Percentiles rank a stretch among this genome's conserved stretches.
phyloP scores from a whole-genome alignment of 2,329 filamentous ascomycete genomes.

The Pseudocercospora ulei region DNA sequence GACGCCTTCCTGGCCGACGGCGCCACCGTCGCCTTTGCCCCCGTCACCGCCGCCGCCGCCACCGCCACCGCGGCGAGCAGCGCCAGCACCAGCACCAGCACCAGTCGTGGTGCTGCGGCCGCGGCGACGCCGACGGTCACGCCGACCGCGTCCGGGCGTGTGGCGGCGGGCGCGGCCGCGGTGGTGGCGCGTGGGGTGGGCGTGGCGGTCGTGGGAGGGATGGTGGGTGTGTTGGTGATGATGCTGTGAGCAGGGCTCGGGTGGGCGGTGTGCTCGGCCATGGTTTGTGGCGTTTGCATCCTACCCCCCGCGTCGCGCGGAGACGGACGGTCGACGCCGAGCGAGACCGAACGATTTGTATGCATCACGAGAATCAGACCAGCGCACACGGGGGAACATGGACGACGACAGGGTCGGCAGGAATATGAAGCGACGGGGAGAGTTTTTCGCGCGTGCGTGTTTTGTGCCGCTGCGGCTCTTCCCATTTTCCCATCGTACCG shows the following conservation, averaged over 20 bases:
- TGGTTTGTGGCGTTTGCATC: conserved; percentile 1
- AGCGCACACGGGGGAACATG: background rate
- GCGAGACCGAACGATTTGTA: conserved; percentile 8
- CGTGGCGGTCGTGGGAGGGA: conserved; percentile 15
- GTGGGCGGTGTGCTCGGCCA: background rate
- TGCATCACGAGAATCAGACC: conserved; percentile 4
- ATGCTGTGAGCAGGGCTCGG: conserved; percentile 13
- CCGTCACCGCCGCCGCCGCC: conserved; percentile 3
- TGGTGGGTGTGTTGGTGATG: conserved; percentile 16
- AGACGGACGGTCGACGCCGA: conserved; percentile 5
- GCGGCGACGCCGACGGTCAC: conserved; percentile 3
- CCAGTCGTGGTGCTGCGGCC: background rate
- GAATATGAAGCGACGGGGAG: no score
- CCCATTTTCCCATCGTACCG: conserved; percentile 14
- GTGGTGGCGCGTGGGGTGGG: conserved; percentile 9
- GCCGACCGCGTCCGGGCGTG: background rate
- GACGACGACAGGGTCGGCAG: background rate
- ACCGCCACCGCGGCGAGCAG: no score
- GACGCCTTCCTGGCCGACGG: conserved; percentile 12
- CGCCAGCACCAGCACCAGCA: no score
- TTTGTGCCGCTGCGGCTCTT: conserved; percentile 2
- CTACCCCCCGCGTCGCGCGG: conserved; percentile 15
- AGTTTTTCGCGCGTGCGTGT: no score
- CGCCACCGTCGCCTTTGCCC: conserved; percentile 9
- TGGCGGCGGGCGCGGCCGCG: conserved; percentile 6